phyloP scores from a whole-genome alignment of 306 rosid species.

The Argentina anserina region DNA sequence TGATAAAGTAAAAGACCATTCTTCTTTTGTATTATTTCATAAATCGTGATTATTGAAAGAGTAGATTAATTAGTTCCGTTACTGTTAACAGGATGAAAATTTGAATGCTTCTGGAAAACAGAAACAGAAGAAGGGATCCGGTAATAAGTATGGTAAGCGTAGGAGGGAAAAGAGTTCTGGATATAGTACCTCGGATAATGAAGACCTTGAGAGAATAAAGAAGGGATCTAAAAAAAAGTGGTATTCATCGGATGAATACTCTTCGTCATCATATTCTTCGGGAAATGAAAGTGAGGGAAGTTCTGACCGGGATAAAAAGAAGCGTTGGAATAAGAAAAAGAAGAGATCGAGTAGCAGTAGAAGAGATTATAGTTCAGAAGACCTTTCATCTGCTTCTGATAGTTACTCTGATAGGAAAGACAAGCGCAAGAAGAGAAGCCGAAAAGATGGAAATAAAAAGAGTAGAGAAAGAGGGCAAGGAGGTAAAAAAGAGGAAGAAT shows the following conservation, averaged over 20 bases:
- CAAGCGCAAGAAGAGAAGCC: conserved; percentile 7
- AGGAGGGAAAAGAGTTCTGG: conserved; percentile 41
- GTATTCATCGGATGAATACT: conserved; percentile 61
- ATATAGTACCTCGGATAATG: conserved; percentile 55
- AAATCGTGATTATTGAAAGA: background rate
- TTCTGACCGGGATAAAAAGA: conserved; percentile 32
- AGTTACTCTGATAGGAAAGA: conserved; percentile 27
- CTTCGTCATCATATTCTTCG: conserved; percentile 37
- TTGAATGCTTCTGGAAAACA: conserved; percentile 29
- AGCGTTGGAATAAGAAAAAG: conserved; percentile 32
- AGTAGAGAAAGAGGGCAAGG: conserved; percentile 25
- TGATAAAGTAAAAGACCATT: conserved; percentile 24
- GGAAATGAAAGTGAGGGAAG: conserved; percentile 41
- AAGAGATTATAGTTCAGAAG: conserved; percentile 35
- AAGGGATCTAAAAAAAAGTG: conserved; percentile 57
- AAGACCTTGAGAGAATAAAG: conserved; percentile 43
- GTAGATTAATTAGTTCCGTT: conserved; percentile 1
- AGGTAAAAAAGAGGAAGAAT: conserved; percentile 15
- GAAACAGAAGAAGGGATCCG: conserved; percentile 33
- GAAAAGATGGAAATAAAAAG: conserved; percentile 29
- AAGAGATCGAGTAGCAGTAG: conserved; percentile 29
- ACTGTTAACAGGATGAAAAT: conserved; percentile 21
- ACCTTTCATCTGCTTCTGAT: conserved; percentile 29
- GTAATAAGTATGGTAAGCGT: conserved; percentile 29
- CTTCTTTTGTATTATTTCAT: background rate